These are phyloP conservation scores for Setomelanomma holmii DNA, from an alignment of 2,329 filamentous ascomycete genomes.

Conservation along the genomic window DNA sequence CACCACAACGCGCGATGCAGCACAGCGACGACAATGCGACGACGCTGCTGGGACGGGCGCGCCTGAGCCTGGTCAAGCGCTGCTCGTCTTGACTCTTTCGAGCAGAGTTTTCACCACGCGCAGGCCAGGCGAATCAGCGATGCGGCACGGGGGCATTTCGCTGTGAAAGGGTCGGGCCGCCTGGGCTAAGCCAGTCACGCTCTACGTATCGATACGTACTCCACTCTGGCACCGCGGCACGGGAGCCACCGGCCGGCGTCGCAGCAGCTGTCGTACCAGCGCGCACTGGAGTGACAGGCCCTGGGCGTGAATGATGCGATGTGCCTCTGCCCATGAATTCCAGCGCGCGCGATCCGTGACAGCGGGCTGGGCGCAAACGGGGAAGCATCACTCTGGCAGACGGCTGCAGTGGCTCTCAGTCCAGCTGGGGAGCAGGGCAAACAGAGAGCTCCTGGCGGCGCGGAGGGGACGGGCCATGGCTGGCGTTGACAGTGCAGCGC, in stretches of 20 bases:
- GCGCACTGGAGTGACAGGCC: constrained; percentile 1
- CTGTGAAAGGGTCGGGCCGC: constrained; percentile 42
- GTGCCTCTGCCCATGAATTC: background rate
- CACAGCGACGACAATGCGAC: constrained; percentile 7
- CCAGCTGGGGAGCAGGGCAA: constrained; percentile 22
- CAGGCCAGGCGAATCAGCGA: constrained; percentile 28
- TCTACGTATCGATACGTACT: constrained; percentile 25
- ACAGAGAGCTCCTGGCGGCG: constrained; percentile 18
- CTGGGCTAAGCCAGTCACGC: constrained; percentile 30
- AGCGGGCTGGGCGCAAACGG: constrained; percentile 24
- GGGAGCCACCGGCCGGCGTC: constrained; percentile 22
- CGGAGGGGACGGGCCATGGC: constrained; percentile 21
- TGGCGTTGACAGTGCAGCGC: constrained; percentile 15
- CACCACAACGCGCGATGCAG: constrained; percentile 14
- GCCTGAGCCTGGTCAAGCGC: constrained; percentile 13
- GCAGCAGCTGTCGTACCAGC: constrained; percentile 34
- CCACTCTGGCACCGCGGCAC: constrained; percentile 19
- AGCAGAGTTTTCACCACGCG: constrained; percentile 33
- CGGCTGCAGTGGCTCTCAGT: constrained; percentile 10
- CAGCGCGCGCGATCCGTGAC: constrained; percentile 18
- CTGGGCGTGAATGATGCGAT: constrained; percentile 6
- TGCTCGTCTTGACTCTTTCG: constrained; percentile 24
- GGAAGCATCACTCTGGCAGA: constrained; percentile 25
- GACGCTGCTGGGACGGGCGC: constrained; percentile 1
- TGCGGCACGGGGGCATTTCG: constrained; percentile 25